A percentile compares a stretch with the other conserved stretches of the same genome.
phyloP scores from a whole-genome alignment of 306 rosid species.

The Ormosia semicastrata region DNA sequence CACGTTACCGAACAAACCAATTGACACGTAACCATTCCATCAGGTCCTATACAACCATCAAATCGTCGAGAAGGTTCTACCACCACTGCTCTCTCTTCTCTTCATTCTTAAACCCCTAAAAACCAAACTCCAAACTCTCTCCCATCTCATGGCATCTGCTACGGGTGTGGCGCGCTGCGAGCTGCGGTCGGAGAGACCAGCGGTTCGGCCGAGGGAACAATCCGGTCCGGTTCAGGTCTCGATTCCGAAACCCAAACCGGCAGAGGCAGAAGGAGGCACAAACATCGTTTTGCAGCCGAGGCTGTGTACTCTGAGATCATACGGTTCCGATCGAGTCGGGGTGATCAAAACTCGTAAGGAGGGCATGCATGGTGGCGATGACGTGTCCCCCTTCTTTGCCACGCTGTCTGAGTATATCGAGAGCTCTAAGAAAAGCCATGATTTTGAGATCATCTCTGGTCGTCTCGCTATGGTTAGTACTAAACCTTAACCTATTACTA shows the following conservation, averaged over 20 bases:
- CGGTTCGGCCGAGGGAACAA: constrained; percentile 22
- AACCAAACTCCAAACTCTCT: neutral
- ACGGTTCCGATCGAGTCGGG: constrained; percentile 59
- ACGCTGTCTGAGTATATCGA: constrained; percentile 77
- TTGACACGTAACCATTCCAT: neutral
- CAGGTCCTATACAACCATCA: neutral
- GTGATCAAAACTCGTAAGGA: constrained; percentile 45
- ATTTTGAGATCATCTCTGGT: constrained; percentile 89
- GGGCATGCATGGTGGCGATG: constrained; percentile 29
- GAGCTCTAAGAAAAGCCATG: constrained; percentile 83
- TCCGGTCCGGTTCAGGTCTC: constrained; percentile 42
- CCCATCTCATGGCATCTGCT: constrained; percentile 42
- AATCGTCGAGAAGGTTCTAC: no score
- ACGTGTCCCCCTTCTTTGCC: constrained; percentile 65
- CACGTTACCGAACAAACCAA: neutral
- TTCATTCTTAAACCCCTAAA: neutral
- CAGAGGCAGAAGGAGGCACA: constrained; percentile 36
- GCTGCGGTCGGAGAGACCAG: constrained; percentile 23
- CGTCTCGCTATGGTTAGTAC: constrained; percentile 91
- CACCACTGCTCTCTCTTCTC: neutral
- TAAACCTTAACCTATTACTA: neutral
- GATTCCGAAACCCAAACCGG: constrained; percentile 39
- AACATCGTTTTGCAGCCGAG: constrained; percentile 87
- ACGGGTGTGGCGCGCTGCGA: constrained; percentile 45
- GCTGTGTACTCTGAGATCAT: constrained; percentile 77